Evolutionary conservation across 2,329 filamentous ascomycete genomes (phyloP).

Genomic region (Hyphodiscus sp.): DNA sequence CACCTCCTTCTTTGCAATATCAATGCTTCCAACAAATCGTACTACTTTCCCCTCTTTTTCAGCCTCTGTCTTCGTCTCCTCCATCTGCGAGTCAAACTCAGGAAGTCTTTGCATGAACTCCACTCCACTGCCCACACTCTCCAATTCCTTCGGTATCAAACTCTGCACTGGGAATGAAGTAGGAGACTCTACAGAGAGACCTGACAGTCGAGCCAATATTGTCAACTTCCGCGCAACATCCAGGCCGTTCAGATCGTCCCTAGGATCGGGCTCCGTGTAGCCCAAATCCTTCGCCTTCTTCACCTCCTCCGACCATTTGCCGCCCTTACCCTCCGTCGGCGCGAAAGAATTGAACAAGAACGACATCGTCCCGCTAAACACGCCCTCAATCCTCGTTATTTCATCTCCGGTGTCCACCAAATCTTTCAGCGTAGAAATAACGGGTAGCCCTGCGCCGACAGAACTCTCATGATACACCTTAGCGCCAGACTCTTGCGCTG

Average conservation of each 20-base stretch:
- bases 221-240: constrained; percentile 95
- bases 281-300: constrained; percentile 87
- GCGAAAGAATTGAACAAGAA: constrained; percentile 98
- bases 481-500: constrained; percentile 63
- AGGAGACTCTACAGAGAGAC: constrained; percentile 73
- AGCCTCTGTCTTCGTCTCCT: constrained; percentile 76
- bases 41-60: constrained; percentile 86
- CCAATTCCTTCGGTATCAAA: constrained; percentile 82
- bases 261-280: constrained; percentile 83
- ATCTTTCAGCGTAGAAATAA: constrained; percentile 89
- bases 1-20: constrained; percentile 72
- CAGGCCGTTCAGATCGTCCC: constrained; percentile 80
- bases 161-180: constrained; percentile 91
- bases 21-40: constrained; percentile 88
- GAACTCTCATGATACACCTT: constrained; percentile 94
- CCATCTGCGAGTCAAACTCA: constrained; percentile 84
- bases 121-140: constrained; percentile 67
- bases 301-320: constrained; percentile 87
- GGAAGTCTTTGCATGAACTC: constrained; percentile 80
- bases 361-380: constrained; percentile 96
- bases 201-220: constrained; percentile 81
- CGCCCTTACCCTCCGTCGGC: constrained; percentile 66
- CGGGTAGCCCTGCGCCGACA: constrained; percentile 85
- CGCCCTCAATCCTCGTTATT: constrained; percentile 88
- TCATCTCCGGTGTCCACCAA: constrained; percentile 90